phyloP scores from a whole-genome alignment of 169 alveolate species.

The Theileria luwenshuni region DNA sequence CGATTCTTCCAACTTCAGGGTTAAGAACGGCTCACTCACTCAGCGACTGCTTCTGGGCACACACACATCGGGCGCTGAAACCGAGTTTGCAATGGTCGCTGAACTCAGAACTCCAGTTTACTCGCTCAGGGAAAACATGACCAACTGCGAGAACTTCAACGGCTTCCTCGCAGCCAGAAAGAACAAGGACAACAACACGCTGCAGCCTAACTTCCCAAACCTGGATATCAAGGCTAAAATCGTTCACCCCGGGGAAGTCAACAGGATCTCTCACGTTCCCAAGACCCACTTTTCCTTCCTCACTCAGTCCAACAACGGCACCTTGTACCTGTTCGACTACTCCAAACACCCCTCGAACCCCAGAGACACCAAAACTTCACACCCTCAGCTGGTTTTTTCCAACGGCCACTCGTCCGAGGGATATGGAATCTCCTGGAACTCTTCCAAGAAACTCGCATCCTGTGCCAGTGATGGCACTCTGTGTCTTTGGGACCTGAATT shows the following conservation, averaged over 20 bases:
- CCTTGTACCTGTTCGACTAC: conserved; percentile 88
- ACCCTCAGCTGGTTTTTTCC: conserved; percentile 86
- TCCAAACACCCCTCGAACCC: conserved; percentile 91
- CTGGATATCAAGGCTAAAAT: conserved; percentile 84
- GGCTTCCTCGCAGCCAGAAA: conserved; percentile 62
- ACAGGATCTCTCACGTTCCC: conserved; percentile 90
- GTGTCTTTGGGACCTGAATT: conserved; percentile 89
- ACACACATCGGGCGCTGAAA: conserved; percentile 90
- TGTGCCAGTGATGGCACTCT: conserved; percentile 89
- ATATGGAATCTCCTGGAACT: conserved; percentile 89
- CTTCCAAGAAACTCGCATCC: conserved; percentile 76
- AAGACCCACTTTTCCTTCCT: conserved; percentile 87
- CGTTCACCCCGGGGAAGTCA: conserved; percentile 83
- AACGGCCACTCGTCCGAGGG: conserved; percentile 91
- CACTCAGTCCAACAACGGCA: conserved; percentile 89
- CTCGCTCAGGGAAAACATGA: conserved; percentile 66
- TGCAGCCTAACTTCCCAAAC: conserved; percentile 59
- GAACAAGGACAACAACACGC: conserved; percentile 24
- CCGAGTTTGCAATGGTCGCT: conserved; percentile 87
- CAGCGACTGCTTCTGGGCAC: conserved; percentile 90
- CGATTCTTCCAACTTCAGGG: conserved; percentile 65
- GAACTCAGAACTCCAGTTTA: conserved; percentile 77
- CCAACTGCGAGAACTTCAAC: conserved; percentile 76
- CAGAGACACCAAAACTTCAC: conserved; percentile 78
- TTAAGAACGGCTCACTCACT: conserved; percentile 72